Evolutionary conservation across 2,329 filamentous ascomycete genomes (phyloP).

Genomic region (Canariomyces notabilis): DNA sequence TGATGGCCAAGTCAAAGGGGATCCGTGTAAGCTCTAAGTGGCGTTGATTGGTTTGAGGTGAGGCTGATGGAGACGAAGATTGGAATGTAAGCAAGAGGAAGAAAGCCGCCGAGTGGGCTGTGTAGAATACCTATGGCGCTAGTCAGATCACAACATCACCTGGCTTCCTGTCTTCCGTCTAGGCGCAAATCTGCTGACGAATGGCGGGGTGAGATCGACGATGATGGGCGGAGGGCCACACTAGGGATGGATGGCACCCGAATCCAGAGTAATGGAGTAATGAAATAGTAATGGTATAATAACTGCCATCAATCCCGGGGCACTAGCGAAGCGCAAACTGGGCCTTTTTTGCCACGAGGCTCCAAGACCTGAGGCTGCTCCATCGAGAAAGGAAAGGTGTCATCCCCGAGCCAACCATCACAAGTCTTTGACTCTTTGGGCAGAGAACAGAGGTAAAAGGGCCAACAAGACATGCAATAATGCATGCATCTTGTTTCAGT

Average conservation of each 20-base stretch:
- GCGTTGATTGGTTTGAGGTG: conserved; percentile 1
- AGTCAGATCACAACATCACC: conserved; percentile 2
- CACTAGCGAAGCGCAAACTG: no score
- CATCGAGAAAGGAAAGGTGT: no score
- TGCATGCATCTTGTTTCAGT: neutral
- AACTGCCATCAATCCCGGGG: no score
- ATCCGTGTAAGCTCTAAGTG: neutral
- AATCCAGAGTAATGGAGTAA: neutral
- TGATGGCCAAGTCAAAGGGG: neutral
- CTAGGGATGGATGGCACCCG: neutral
- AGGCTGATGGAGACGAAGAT: neutral
- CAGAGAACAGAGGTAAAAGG: no score
- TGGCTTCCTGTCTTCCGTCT: neutral
- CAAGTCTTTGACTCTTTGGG: no score
- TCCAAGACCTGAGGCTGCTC: no score
- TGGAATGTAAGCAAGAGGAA: neutral
- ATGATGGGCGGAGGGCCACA: neutral
- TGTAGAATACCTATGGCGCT: conserved; percentile 1
- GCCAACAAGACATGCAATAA: no score
- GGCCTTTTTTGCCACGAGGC: no score
- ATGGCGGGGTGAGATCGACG: neutral
- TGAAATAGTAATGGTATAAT: no score
- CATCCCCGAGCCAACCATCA: no score
- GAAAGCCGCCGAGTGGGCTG: neutral
- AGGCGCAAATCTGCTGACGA: conserved; percentile 5